phyloP scores from a whole-genome alignment of 1,284 basidiomycete species.

The Austroboletus niveus region DNA sequence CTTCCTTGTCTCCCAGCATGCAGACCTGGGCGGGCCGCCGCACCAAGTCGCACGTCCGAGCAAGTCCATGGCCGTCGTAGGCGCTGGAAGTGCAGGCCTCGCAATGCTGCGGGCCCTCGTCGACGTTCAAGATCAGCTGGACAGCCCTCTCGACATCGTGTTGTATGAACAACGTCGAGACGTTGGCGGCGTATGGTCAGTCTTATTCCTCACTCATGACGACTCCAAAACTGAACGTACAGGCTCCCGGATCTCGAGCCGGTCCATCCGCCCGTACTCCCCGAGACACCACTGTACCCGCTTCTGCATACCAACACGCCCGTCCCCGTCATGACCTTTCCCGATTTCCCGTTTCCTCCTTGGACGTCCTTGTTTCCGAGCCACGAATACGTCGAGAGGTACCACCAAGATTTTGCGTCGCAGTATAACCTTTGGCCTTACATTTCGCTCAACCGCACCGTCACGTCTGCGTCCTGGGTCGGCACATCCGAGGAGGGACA shows the following conservation, averaged over 20 bases:
- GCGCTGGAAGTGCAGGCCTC: constrained; percentile 53
- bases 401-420: constrained; percentile 44
- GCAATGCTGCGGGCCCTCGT: constrained; percentile 50
- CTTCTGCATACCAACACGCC: constrained; percentile 55
- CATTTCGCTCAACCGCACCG: constrained; percentile 44
- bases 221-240: neutral
- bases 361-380: constrained; percentile 49
- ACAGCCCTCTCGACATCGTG: constrained; percentile 44
- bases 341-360: constrained; percentile 48
- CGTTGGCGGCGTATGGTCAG: constrained; percentile 52
- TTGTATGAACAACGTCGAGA: constrained; percentile 48
- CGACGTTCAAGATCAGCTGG: constrained; percentile 42
- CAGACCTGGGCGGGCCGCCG: neutral
- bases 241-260: constrained; percentile 46
- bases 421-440: constrained; percentile 39
- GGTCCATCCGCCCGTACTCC: constrained; percentile 44
- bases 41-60: constrained; percentile 5
- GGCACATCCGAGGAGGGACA: constrained; percentile 39
- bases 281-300: constrained; percentile 55
- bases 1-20: constrained; percentile 10
- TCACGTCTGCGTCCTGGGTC: constrained; percentile 46
- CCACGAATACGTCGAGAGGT: constrained; percentile 45
- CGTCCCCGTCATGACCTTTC: constrained; percentile 52
- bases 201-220: neutral
- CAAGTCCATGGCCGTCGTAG: constrained; percentile 54